These are phyloP conservation scores for Petasospora fabianii DNA, from an alignment of 1,139 yeast species.

Conservation along the genomic window DNA sequence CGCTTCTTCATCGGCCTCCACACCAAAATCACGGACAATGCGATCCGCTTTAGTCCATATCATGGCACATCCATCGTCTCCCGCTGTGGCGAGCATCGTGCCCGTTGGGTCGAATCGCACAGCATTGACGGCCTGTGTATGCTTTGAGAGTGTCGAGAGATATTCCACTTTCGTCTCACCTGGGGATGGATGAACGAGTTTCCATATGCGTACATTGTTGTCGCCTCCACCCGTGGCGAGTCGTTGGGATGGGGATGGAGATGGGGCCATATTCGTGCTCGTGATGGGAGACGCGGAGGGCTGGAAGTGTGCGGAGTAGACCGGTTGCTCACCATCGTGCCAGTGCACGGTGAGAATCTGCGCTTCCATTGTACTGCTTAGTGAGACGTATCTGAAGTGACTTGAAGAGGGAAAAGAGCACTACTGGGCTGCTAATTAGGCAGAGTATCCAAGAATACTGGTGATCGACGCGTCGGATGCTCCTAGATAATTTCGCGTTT, in stretches of 20 bases:
- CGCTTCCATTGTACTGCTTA: conserved; percentile 17
- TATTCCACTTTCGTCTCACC: conserved; percentile 43
- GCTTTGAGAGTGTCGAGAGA: conserved; percentile 76
- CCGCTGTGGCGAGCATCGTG: conserved; percentile 74
- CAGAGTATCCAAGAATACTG: too few relatives aligned
- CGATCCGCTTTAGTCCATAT: conserved; percentile 67
- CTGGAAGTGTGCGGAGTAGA: conserved; percentile 80
- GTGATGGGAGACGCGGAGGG: conserved; percentile 33
- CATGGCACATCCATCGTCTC: conserved; percentile 88
- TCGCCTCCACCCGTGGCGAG: conserved; percentile 95
- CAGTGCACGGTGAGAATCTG: conserved; percentile 35
- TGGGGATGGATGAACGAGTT: conserved; percentile 20
- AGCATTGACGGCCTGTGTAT: conserved; percentile 91
- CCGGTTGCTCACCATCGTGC: conserved; percentile 81
- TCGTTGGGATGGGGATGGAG: conserved; percentile 39
- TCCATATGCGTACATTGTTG: conserved; percentile 72
- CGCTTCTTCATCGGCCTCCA: conserved; percentile 49
- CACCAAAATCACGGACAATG: conserved; percentile 54
- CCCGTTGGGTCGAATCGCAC: conserved; percentile 77
- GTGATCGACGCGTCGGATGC: neutral
- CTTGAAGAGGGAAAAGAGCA: neutral
- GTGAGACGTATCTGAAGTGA: too few relatives aligned
- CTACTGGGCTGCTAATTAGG: too few relatives aligned
- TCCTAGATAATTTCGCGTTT: neutral
- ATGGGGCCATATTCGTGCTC: too few relatives aligned